phyloP scores from a whole-genome alignment of 257 asterid species.

The Ilex aquifolium region DNA sequence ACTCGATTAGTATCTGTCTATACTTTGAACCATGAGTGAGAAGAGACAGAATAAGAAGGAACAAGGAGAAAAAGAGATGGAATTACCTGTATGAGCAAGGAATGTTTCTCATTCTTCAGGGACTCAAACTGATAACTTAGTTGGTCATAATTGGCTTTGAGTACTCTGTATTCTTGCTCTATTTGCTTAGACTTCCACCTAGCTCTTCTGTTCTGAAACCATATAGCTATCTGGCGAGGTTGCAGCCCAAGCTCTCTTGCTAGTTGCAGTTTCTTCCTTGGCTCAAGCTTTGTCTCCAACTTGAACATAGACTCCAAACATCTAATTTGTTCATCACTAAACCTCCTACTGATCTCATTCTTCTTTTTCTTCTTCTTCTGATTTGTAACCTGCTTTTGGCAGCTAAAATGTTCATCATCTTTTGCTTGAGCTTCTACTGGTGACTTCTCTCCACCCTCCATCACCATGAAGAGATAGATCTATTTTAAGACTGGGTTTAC shows the following conservation, averaged over 20 bases:
- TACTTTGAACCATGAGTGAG: neutral
- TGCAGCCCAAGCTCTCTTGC: slow-evolving; percentile 44
- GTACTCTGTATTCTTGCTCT: slow-evolving; percentile 38
- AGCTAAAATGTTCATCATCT: neutral
- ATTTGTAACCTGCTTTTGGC: slow-evolving; percentile 2
- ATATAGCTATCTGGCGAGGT: slow-evolving; percentile 52
- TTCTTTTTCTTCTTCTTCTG: slow-evolving; percentile 21
- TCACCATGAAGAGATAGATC: slow-evolving; percentile 13
- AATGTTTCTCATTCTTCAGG: slow-evolving; percentile 35
- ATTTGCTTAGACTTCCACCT: slow-evolving; percentile 46
- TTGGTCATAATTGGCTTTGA: slow-evolving; percentile 26
- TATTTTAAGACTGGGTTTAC: neutral
- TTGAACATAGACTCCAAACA: slow-evolving; percentile 42
- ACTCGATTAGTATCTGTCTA: no score
- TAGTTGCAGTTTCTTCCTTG: slow-evolving; percentile 28
- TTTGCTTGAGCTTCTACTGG: slow-evolving; percentile 15
- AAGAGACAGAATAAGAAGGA: no score
- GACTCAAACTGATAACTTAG: slow-evolving; percentile 21
- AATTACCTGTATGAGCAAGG: slow-evolving; percentile 36
- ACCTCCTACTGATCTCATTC: slow-evolving; percentile 31
- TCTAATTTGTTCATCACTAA: slow-evolving; percentile 34
- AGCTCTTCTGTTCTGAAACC: slow-evolving; percentile 57
- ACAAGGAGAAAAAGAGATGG: no score
- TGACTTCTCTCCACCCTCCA: slow-evolving; percentile 33
- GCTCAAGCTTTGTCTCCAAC: slow-evolving; percentile 38